Evolutionary conservation across 148 eudicot species (phyloP).

Genomic region (Silene uniflora): DNA sequence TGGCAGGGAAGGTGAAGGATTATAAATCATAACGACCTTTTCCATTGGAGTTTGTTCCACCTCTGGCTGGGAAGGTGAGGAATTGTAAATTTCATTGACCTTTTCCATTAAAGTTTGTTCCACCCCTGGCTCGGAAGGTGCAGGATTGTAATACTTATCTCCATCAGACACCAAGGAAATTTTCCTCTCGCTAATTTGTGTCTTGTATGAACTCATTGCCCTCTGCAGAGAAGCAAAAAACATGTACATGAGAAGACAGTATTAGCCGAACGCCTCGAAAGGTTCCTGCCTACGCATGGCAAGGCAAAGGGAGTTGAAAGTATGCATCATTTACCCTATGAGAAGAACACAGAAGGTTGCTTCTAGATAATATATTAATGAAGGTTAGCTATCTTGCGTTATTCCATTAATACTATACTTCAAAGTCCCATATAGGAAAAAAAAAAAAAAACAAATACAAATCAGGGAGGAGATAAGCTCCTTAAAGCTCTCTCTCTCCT

Average conservation of each 20-base stretch:
- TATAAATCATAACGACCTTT: not conserved
- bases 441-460: too few relatives aligned
- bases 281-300: too few relatives aligned
- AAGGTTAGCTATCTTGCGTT: too few relatives aligned
- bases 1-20: constrained; percentile 9
- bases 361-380: not conserved
- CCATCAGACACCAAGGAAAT: not conserved
- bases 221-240: constrained; percentile 26
- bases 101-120: not conserved
- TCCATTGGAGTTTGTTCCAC: not conserved
- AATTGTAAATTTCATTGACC: not conserved
- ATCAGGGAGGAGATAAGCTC: too few relatives aligned
- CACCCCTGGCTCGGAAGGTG: not conserved
- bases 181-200: constrained; percentile 26
- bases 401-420: too few relatives aligned
- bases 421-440: too few relatives aligned
- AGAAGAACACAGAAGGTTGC: not conserved
- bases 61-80: constrained; percentile 12
- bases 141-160: not conserved
- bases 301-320: too few relatives aligned
- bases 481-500: too few relatives aligned
- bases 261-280: too few relatives aligned
- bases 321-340: too few relatives aligned
- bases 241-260: not conserved
- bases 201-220: constrained; percentile 40